A percentile compares a stretch with the other conserved stretches of the same genome.
Evolutionary conservation across 78 protist genomes (phyloP).

Genomic region (Guillardia theta): DNA sequence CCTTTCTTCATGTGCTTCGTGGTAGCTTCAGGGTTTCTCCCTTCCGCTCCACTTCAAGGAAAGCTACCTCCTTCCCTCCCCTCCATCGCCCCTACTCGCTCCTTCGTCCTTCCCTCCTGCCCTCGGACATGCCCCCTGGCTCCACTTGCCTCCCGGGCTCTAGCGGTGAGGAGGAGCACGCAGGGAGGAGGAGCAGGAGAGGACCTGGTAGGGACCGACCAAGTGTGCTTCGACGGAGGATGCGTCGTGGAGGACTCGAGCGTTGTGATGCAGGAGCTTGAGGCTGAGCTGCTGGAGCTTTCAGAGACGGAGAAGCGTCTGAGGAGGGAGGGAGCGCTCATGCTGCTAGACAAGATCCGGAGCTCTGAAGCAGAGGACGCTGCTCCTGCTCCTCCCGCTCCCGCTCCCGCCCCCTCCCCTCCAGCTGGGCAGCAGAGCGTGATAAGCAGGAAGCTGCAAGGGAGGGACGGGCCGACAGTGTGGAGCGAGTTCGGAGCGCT

Average conservation of each 20-base stretch:
- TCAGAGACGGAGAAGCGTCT: neutral
- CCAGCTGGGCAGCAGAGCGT: neutral
- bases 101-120: neutral
- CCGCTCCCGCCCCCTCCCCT: neutral
- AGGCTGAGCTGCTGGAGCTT: neutral
- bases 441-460: neutral
- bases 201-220: neutral
- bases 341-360: neutral
- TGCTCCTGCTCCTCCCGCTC: neutral
- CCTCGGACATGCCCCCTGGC: neutral
- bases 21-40: too few species aligned
- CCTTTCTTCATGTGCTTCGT: too few species aligned
- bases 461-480: slow-evolving; percentile 2
- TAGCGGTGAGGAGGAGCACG: neutral
- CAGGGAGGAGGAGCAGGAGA: neutral
- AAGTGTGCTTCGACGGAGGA: neutral
- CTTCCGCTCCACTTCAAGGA: neutral
- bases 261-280: neutral
- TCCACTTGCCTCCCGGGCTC: neutral
- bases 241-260: neutral
- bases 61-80: neutral
- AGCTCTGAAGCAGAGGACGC: neutral
- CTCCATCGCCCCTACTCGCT: neutral
- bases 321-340: neutral
- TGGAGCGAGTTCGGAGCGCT: slow-evolving; percentile 37